Conservation (phyloP, 2,329 filamentous ascomycete genomes). For the Mycosphaerella sp. region DNA sequence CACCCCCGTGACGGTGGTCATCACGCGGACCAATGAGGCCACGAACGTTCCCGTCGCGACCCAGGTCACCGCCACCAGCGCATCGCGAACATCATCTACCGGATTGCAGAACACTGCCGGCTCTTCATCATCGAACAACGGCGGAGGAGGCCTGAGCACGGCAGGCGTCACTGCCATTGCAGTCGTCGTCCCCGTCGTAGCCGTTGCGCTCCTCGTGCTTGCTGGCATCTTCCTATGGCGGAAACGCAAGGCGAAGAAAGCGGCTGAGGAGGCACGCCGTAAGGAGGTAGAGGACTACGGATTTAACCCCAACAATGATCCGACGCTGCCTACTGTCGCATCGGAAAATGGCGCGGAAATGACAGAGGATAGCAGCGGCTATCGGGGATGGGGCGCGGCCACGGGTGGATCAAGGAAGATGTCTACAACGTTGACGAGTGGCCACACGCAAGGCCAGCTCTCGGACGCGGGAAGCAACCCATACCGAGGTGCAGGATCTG, state of each 20-base stretch:
- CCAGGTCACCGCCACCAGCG: constrained; percentile 1
- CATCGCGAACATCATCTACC: constrained; percentile 9
- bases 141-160: constrained; percentile 48
- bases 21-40: constrained; percentile 15
- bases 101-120: constrained; percentile 12
- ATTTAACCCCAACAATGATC: constrained; percentile 96
- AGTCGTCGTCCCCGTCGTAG: constrained; percentile 87
- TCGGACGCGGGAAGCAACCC: constrained; percentile 60
- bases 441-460: constrained; percentile 44
- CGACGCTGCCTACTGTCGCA: constrained; percentile 60
- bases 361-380: constrained; percentile 72
- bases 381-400: constrained; percentile 76
- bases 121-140: not conserved
- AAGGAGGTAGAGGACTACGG: constrained; percentile 98
- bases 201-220: constrained; percentile 72
- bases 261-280: constrained; percentile 76
- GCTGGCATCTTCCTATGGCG: constrained; percentile 79
- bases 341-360: constrained; percentile 56
- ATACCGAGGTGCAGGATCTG: constrained; percentile 46
- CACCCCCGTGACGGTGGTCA: constrained; percentile 12
- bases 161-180: constrained; percentile 79
- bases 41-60: constrained; percentile 13
- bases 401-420: constrained; percentile 65
- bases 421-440: constrained; percentile 82
- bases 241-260: constrained; percentile 77